A percentile compares a stretch with the other conserved stretches of the same genome.
phyloP scores from a whole-genome alignment of 139 green algal genomes.

The Auxenochlorella protothecoides region DNA sequence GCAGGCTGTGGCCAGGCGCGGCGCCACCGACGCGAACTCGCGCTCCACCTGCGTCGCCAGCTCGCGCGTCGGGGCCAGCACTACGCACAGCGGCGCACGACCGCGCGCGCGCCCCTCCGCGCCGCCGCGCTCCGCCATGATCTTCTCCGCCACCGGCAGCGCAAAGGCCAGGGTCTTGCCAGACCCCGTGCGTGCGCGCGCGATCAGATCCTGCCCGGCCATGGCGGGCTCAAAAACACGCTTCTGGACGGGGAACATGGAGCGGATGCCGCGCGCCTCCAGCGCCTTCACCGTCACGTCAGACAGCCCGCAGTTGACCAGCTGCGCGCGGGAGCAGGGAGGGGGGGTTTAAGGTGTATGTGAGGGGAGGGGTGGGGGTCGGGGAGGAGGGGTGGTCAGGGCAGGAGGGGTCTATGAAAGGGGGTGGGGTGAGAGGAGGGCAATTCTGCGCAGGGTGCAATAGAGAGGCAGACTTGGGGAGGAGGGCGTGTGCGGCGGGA shows the following conservation, averaged over 20 bases:
- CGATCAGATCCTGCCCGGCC: constrained; percentile 83
- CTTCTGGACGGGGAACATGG: constrained; percentile 80
- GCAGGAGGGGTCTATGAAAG: no score
- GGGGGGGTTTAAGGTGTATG: background rate
- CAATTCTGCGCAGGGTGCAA: no score
- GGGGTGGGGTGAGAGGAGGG: no score
- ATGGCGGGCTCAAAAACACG: constrained; percentile 60
- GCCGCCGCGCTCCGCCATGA: constrained; percentile 38
- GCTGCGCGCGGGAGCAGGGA: constrained; percentile 17
- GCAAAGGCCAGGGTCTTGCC: constrained; percentile 98
- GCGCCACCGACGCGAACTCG: constrained; percentile 73
- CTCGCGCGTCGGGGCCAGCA: constrained; percentile 94
- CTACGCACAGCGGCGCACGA: constrained; percentile 61
- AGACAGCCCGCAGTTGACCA: constrained; percentile 63
- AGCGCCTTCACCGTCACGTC: constrained; percentile 53
- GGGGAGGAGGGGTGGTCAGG: no score
- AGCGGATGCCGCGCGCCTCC: constrained; percentile 48
- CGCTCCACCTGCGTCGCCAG: constrained; percentile 88
- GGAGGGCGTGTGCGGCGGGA: no score
- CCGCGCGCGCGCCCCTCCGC: background rate
- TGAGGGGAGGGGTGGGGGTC: background rate
- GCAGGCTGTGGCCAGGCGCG: constrained; percentile 49
- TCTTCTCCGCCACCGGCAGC: constrained; percentile 86
- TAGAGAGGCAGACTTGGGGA: no score
- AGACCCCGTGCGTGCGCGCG: constrained; percentile 83